These are phyloP conservation scores for Pezicula rhizophila DNA, from an alignment of 2,329 filamentous ascomycete genomes.

Conservation along the genomic window DNA sequence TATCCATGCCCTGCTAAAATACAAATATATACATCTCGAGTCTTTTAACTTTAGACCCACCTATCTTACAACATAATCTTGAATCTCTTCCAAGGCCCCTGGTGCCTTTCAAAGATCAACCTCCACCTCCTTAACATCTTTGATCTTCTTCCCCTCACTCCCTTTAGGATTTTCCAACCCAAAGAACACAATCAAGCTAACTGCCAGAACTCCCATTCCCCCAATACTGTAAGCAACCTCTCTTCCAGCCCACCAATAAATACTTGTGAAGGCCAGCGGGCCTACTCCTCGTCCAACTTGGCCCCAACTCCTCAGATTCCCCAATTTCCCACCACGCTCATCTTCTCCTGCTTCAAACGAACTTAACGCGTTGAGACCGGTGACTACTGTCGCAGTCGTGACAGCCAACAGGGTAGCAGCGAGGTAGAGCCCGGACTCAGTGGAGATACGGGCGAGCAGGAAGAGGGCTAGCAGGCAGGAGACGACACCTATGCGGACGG, in stretches of 20 bases:
- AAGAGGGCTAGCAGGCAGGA: slow-evolving; percentile 76
- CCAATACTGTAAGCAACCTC: slow-evolving; percentile 80
- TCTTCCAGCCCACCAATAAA: slow-evolving; percentile 98
- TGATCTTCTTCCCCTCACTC: slow-evolving; percentile 19
- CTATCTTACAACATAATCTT: no score
- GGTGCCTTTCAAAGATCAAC: slow-evolving; percentile 1
- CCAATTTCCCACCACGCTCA: slow-evolving; percentile 82
- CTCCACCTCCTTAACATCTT: slow-evolving; percentile 13
- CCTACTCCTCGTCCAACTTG: slow-evolving; percentile 85
- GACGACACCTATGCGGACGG: slow-evolving; percentile 72
- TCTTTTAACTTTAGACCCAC: no score
- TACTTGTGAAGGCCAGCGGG: slow-evolving; percentile 82
- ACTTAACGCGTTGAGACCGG: slow-evolving; percentile 82
- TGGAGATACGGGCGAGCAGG: slow-evolving; percentile 65
- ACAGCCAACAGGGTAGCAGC: slow-evolving; percentile 81
- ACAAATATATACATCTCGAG: no score
- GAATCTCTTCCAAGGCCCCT: no score
- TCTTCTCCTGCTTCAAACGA: slow-evolving; percentile 78
- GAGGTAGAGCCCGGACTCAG: slow-evolving; percentile 65
- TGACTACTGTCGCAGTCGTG: slow-evolving; percentile 92
- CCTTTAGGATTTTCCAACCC: slow-evolving; percentile 48
- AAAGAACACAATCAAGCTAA: slow-evolving; percentile 65
- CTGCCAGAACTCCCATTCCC: slow-evolving; percentile 70
- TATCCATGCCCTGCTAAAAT: no score
- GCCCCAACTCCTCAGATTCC: slow-evolving; percentile 73